Conservation (phyloP, 2,329 filamentous ascomycete genomes). For the Didymella pinodella region DNA sequence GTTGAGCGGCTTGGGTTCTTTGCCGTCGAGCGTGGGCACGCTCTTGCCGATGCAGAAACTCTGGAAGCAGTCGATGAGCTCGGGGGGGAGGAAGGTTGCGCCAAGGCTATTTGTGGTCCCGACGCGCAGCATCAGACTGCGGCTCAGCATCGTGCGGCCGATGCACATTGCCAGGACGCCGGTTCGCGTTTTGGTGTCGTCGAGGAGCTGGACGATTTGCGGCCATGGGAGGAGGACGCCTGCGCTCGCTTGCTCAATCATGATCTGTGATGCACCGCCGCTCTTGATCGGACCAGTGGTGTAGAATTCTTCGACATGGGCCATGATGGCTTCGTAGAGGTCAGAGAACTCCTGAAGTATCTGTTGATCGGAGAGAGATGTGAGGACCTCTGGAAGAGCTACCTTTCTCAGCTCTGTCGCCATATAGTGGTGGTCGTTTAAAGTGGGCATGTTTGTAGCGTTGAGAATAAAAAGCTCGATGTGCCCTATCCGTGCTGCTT, state of each 20-base stretch:
- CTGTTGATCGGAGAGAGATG: not conserved
- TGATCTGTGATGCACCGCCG: not conserved
- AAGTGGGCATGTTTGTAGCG: not conserved
- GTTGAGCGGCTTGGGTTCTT: not conserved
- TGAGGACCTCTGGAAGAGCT: not conserved
- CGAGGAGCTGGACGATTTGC: not conserved
- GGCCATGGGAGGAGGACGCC: not conserved
- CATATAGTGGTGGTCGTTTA: not conserved
- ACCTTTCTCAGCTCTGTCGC: not conserved
- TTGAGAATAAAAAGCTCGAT: not conserved
- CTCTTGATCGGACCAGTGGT: not conserved
- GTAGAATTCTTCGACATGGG: not conserved
- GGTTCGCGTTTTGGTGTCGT: not conserved
- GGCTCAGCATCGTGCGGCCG: not conserved
- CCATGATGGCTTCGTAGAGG: not conserved
- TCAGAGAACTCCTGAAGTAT: not conserved
- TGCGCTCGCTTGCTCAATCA: not conserved
- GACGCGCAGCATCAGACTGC: not conserved
- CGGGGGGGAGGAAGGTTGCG: not conserved
- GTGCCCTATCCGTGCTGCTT: not conserved
- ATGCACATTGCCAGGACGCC: not conserved
- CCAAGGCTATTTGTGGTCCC: not conserved
- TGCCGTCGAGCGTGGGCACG: not conserved
- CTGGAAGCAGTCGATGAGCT: not conserved
- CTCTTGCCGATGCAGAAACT: not conserved